A percentile compares a stretch with the other conserved stretches of the same genome.
These are phyloP conservation scores for Hypomontagnella monticulosa DNA, from an alignment of 495 filamentous ascomycete species.

Conservation along the genomic window DNA sequence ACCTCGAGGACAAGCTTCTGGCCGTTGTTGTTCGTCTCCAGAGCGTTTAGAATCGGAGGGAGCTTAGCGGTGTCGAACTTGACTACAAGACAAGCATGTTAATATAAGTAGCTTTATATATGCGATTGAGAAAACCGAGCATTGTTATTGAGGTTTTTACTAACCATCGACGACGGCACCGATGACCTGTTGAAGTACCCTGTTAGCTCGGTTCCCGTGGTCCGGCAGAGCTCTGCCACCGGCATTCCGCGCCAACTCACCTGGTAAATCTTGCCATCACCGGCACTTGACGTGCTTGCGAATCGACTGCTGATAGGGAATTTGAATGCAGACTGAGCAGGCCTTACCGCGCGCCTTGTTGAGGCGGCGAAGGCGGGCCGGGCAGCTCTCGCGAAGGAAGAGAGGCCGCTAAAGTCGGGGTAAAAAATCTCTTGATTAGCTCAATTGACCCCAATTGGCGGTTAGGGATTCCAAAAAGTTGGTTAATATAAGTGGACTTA, in stretches of 20 bases:
- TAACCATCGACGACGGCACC: constrained; percentile 81
- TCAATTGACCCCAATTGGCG: constrained; percentile 58
- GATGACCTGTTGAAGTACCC: constrained; percentile 66
- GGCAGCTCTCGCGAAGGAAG: constrained; percentile 80
- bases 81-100: constrained; percentile 50
- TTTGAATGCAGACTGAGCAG: constrained; percentile 70
- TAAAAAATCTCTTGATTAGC: constrained; percentile 50
- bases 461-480: constrained; percentile 24
- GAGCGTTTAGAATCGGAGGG: constrained; percentile 96
- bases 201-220: constrained; percentile 60
- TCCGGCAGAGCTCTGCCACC: constrained; percentile 58
- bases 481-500: constrained; percentile 55
- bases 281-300: constrained; percentile 71
- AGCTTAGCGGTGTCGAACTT: constrained; percentile 97
- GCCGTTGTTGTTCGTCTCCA: constrained; percentile 89
- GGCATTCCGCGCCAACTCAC: constrained; percentile 57
- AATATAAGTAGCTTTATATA: constrained; percentile 4
- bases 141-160: constrained; percentile 44
- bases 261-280: constrained; percentile 87
- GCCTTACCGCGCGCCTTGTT: constrained; percentile 74
- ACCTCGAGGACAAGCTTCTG: constrained; percentile 97
- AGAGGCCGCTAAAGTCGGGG: constrained; percentile 71
- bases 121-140: not conserved
- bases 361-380: constrained; percentile 74
- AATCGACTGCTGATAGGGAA: constrained; percentile 69